Percentiles rank a stretch among this genome's conserved stretches.
These are phyloP conservation scores for Penicillium sp. DNA, from an alignment of 2,329 filamentous ascomycete genomes.

Conservation along the genomic window DNA sequence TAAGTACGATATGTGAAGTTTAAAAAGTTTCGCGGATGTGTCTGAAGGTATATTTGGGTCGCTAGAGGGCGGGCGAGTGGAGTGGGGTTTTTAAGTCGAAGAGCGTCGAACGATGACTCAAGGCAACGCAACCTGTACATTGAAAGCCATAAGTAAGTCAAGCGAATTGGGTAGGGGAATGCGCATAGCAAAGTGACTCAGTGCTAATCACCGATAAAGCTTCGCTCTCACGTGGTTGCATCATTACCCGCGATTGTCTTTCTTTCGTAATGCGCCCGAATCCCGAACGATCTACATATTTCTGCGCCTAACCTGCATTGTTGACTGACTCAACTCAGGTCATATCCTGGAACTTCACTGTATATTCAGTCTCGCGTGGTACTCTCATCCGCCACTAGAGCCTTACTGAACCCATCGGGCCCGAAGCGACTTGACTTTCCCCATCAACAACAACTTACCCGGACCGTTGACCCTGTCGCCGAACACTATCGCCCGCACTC, in stretches of 20 bases:
- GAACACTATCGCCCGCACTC: not conserved
- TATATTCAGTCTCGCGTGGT: not conserved
- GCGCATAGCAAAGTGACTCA: constrained; percentile 4
- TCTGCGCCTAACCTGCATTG: constrained; percentile 1
- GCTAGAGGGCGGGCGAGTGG: constrained; percentile 17
- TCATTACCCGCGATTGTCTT: constrained; percentile 15
- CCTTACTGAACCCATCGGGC: constrained; percentile 2
- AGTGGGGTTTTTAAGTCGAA: constrained; percentile 10
- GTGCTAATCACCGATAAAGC: constrained; percentile 22
- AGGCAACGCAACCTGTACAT: constrained; percentile 22
- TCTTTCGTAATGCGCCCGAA: constrained; percentile 2
- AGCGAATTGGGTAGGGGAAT: not conserved
- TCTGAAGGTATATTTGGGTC: constrained; percentile 6
- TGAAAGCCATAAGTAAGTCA: constrained; percentile 15
- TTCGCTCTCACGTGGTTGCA: constrained; percentile 27
- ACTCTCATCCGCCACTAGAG: not conserved
- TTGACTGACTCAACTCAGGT: not conserved
- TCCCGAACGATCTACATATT: constrained; percentile 1
- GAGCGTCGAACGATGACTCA: constrained; percentile 16
- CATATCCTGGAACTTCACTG: not conserved
- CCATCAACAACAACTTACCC: constrained; percentile 17
- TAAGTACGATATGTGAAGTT: constrained; percentile 11
- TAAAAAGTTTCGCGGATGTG: constrained; percentile 9
- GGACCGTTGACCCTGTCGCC: constrained; percentile 6
- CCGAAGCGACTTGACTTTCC: constrained; percentile 18